Base-by-base conservation (phyloP, 805 yeast species). In the Brettanomyces naardenensis region DNA sequence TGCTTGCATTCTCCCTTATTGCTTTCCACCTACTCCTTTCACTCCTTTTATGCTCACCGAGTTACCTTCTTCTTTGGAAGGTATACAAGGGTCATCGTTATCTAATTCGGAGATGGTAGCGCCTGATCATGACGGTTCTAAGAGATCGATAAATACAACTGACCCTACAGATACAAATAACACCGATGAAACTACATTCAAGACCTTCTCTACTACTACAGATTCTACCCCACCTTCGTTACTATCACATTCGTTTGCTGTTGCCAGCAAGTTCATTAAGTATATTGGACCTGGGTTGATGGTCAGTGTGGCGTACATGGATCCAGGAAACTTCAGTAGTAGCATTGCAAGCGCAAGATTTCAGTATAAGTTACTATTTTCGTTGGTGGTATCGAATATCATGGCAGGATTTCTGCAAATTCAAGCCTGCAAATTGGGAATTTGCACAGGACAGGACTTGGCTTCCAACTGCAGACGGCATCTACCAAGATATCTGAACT, bases 251-350 rank as follows among this genome's bases (percentile, higher is more conserved):
- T 23, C 10, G 7, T 23, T 23, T 23, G 26, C 10, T 11, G 42
- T 45, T 2, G 22, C 58, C 14, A 48, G 39, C 36, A 70, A 68
- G 39, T 72, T 69, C 56, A 40, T 64, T 42, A 47, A 52, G 21
- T 68, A 65, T 55, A 68, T 90, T n/a, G 97, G 97, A 0, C 97
- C 97, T 0, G 97, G 98, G 0, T 64, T 90, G 34, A 82, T 90
- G 95, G 95, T 92, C 2, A 73, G 89, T 4, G 95, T 90, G 25
- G 90, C 97, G 0, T 92, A 89, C 58, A 86, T 92, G 87, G 97
- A 90, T 52, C 97, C 98, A 0, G 98, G 98, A 4, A 90, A 92
- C 62, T 90, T 89, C 60, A 82, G 95, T 28, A 86, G 97, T 1
- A 95, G 92, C 7, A 95, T 90, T 11, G 84, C 92, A 6, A 81